Evolutionary conservation across 1,139 yeast genomes (phyloP).

Genomic region (Saccharomycopsis hybrid): DNA sequence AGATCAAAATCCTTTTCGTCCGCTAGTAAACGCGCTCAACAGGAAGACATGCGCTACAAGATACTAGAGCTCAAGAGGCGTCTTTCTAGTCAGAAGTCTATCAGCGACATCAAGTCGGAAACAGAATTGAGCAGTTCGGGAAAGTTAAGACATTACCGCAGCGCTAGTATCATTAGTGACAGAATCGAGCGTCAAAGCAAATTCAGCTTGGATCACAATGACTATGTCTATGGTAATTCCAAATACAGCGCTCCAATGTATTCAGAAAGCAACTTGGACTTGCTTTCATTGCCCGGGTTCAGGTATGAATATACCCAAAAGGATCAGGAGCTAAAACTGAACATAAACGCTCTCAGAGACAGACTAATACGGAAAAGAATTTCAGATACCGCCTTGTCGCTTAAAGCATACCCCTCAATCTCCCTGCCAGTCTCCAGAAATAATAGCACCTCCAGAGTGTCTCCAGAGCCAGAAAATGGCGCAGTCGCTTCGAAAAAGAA

Average conservation of each 20-base stretch:
- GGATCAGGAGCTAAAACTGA: constrained; percentile 18
- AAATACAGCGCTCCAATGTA: no score
- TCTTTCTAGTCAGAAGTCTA: constrained; percentile 19
- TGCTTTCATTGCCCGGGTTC: constrained; percentile 16
- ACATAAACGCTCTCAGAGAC: constrained; percentile 18
- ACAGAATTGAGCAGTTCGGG: constrained; percentile 3
- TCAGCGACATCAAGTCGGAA: constrained; percentile 16
- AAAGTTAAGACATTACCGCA: constrained; percentile 12
- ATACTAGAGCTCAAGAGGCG: constrained; percentile 13
- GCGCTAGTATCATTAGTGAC: constrained; percentile 17
- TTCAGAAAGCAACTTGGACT: constrained; percentile 12
- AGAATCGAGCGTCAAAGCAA: constrained; percentile 12
- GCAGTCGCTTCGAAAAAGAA: not conserved
- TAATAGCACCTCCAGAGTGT: not conserved
- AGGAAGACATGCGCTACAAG: constrained; percentile 13
- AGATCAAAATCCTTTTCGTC: constrained; percentile 2
- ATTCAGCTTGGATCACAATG: constrained; percentile 6
- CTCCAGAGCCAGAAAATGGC: no score
- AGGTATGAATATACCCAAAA: constrained; percentile 17
- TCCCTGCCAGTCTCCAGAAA: not conserved
- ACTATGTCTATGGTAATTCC: no score
- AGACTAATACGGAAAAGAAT: constrained; percentile 18
- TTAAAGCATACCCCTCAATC: constrained; percentile 15
- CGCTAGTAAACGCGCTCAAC: not conserved
- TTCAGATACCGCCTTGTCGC: constrained; percentile 19